These are phyloP conservation scores for Mortierella sp. DNA, from an alignment of 371 early-diverging fungal species.

Conservation along the genomic window DNA sequence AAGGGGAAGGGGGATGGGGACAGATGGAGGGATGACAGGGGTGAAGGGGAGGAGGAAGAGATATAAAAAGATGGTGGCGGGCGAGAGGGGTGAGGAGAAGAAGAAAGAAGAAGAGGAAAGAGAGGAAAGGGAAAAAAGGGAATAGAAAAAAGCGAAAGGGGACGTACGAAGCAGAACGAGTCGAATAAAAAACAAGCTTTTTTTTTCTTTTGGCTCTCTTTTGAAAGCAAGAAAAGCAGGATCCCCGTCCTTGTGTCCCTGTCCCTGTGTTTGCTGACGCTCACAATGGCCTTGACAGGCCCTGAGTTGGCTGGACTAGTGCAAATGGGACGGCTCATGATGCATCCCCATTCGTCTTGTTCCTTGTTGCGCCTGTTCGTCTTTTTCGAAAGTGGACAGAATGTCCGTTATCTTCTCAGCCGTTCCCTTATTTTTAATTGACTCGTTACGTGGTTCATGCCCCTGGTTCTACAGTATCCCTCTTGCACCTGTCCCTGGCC, in stretches of 20 bases:
- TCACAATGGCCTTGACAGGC: not conserved
- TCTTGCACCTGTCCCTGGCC: not conserved
- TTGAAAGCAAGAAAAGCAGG: not conserved
- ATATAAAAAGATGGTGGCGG: constrained; percentile 1
- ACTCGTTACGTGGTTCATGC: too few relatives aligned
- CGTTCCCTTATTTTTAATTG: not conserved
- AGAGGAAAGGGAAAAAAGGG: not conserved
- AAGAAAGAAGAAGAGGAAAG: not conserved
- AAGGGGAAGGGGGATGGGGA: constrained; percentile 1
- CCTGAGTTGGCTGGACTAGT: not conserved
- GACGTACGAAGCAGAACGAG: not conserved
- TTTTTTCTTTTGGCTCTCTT: constrained; percentile 18
- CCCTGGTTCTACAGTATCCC: not conserved
- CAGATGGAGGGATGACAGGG: not conserved
- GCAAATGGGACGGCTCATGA: not conserved
- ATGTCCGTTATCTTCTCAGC: not conserved
- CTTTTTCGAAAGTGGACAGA: not conserved
- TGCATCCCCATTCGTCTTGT: constrained; percentile 1
- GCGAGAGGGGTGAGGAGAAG: not conserved
- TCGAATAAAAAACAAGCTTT: constrained; percentile 22
- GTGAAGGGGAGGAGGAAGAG: not conserved
- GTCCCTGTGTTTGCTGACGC: not conserved
- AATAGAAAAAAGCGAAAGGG: not conserved
- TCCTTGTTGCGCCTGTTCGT: not conserved
- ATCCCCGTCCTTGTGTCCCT: not conserved